Conservation (phyloP, 352 stramenopile species). For the Globisporangium sylvaticum region DNA sequence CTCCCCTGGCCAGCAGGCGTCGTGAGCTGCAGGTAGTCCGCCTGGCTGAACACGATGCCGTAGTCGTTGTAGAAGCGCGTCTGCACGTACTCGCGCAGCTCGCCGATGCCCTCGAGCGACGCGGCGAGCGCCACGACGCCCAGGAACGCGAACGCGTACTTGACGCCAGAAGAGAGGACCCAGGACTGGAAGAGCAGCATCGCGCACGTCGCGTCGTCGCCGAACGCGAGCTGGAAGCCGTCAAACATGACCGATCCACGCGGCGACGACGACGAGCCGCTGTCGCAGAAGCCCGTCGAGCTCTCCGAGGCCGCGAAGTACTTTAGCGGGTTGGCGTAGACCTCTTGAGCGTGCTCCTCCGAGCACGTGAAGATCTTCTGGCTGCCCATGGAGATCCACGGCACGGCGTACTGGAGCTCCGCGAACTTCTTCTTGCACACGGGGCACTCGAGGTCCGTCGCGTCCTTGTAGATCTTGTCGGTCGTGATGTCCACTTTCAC, state of each 20-base stretch:
- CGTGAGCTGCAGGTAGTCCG: slow-evolving; percentile 48
- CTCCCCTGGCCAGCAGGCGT: slow-evolving; percentile 25
- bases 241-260: slow-evolving; percentile 83
- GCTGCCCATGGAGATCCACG: slow-evolving; percentile 64
- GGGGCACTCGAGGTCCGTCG: slow-evolving; percentile 49
- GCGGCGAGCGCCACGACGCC: slow-evolving; percentile 63
- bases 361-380: slow-evolving; percentile 81
- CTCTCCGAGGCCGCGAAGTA: slow-evolving; percentile 34
- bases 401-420: slow-evolving; percentile 66
- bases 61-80: slow-evolving; percentile 50
- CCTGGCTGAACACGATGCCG: slow-evolving; percentile 49
- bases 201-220: slow-evolving; percentile 51
- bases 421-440: slow-evolving; percentile 52
- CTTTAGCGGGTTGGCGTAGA: slow-evolving; percentile 42
- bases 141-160: slow-evolving; percentile 78
- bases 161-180: slow-evolving; percentile 56
- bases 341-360: slow-evolving; percentile 46
- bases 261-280: slow-evolving; percentile 27
- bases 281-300: slow-evolving; percentile 52
- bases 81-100: slow-evolving; percentile 43
- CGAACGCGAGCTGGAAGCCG: slow-evolving; percentile 71
- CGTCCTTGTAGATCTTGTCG: slow-evolving; percentile 71
- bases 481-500: slow-evolving; percentile 45
- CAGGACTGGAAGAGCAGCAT: slow-evolving; percentile 81
- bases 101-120: slow-evolving; percentile 60